These are phyloP conservation scores for Fusarium multiceps DNA, from an alignment of 2,329 filamentous ascomycete genomes.

Conservation along the genomic window DNA sequence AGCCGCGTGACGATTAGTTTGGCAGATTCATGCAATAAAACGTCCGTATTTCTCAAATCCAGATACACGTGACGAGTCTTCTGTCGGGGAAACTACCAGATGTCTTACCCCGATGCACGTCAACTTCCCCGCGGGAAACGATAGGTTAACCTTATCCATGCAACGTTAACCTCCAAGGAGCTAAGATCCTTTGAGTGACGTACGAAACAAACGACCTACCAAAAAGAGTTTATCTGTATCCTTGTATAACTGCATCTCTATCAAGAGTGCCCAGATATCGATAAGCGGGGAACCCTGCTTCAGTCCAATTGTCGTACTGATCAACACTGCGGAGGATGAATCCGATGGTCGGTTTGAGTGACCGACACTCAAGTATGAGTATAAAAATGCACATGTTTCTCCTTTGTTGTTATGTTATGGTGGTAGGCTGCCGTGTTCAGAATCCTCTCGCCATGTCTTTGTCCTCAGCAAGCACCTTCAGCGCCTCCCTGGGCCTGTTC, in stretches of 20 bases:
- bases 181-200: conserved; percentile 3
- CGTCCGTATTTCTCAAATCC: too few relatives aligned
- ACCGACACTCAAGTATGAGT: neutral
- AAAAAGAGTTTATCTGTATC: conserved; percentile 16
- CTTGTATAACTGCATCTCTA: conserved; percentile 10
- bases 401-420: accelerated
- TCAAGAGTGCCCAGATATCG: conserved; percentile 30
- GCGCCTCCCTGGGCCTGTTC: neutral
- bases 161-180: conserved; percentile 1
- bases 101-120: neutral
- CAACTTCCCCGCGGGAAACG: neutral
- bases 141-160: neutral
- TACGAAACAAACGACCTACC: conserved; percentile 25
- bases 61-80: too few relatives aligned
- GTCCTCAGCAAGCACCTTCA: neutral
- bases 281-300: conserved; percentile 37
- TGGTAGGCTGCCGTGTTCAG: neutral
- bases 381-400: neutral
- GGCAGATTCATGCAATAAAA: too few relatives aligned
- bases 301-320: conserved; percentile 6
- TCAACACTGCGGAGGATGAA: conserved; percentile 7
- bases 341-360: conserved; percentile 15
- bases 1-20: too few relatives aligned
- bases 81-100: neutral
- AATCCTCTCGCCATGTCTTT: conserved; percentile 16